Percentiles rank a stretch among this genome's conserved stretches.
phyloP scores from a whole-genome alignment of 129 eudicot genomes.

The Deinandra increscens region DNA sequence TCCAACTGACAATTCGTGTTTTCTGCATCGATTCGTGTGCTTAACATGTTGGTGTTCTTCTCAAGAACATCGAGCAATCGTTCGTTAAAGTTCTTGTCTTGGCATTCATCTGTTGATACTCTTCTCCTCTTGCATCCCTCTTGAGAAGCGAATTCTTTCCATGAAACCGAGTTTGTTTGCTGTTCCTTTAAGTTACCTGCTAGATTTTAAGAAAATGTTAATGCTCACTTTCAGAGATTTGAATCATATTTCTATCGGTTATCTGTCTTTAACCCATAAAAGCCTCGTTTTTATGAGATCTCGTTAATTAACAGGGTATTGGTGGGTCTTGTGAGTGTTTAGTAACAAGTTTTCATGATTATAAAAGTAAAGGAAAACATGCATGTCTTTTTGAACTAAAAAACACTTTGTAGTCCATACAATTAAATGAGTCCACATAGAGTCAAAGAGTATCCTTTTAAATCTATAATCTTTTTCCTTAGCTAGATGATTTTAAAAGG shows the following conservation, averaged over 20 bases:
- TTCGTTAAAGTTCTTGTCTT: conserved; percentile 32
- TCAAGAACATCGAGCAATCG: conserved; percentile 54
- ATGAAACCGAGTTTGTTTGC: conserved; percentile 33
- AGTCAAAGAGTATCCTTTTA: no score
- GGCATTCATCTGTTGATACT: conserved; percentile 36
- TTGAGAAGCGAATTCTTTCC: conserved; percentile 38
- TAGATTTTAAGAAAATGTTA: neutral
- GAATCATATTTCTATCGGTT: no score
- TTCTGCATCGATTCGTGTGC: conserved; percentile 57
- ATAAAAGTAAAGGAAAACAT: no score
- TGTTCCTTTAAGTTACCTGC: conserved; percentile 42
- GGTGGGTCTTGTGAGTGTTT: no score
- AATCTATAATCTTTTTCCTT: no score
- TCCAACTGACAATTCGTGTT: conserved; percentile 46
- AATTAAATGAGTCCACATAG: neutral
- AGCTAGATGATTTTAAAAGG: no score
- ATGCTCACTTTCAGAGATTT: neutral
- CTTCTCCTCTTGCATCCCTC: conserved; percentile 59
- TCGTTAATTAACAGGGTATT: no score
- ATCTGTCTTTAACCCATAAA: no score
- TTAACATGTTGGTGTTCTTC: conserved; percentile 41
- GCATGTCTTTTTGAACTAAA: neutral
- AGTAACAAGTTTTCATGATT: no score
- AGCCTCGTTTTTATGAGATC: no score
- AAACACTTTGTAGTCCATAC: neutral